Conservation (phyloP, 495 filamentous ascomycete genomes). For the Haplographium delicatum region DNA sequence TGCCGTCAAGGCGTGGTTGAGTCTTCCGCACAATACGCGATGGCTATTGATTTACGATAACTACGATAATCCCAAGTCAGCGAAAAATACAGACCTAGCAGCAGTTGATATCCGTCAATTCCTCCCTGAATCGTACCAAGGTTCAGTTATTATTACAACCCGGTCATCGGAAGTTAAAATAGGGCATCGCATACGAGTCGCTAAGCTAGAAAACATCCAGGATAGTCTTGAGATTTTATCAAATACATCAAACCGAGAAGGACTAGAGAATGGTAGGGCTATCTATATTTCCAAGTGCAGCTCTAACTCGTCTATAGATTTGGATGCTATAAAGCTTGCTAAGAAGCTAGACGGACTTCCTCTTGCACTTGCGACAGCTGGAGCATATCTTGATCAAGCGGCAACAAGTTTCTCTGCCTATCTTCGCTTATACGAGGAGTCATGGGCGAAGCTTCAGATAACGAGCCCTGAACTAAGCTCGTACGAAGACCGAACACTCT, state of each 20-base stretch:
- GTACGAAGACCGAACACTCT: too few species aligned
- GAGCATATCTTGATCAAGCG: too few species aligned
- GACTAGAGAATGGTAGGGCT: conserved; percentile 17
- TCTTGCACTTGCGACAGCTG: conserved; percentile 29
- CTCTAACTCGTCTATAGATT: conserved; percentile 14
- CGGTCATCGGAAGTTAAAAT: conserved; percentile 29
- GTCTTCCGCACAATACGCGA: conserved; percentile 32
- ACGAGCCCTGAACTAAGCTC: conserved; percentile 23
- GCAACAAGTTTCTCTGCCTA: conserved; percentile 17
- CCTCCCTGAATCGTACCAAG: conserved; percentile 31
- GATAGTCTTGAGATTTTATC: conserved; percentile 32
- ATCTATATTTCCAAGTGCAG: not conserved
- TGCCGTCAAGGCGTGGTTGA: conserved; percentile 32
- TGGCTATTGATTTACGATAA: conserved; percentile 36
- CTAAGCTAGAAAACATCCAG: conserved; percentile 28
- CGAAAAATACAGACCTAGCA: conserved; percentile 12
- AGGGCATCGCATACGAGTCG: conserved; percentile 27
- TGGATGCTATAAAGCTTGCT: conserved; percentile 20
- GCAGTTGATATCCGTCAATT: conserved; percentile 30
- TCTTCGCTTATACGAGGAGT: conserved; percentile 23
- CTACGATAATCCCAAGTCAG: too few species aligned
- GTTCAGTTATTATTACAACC: conserved; percentile 37
- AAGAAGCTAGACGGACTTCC: too few species aligned
- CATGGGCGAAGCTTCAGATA: conserved; percentile 25
- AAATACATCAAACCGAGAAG: conserved; percentile 27